Conservation (phyloP, 768 basidiomycete species). For the Boletus pseudo-olivaceus region DNA sequence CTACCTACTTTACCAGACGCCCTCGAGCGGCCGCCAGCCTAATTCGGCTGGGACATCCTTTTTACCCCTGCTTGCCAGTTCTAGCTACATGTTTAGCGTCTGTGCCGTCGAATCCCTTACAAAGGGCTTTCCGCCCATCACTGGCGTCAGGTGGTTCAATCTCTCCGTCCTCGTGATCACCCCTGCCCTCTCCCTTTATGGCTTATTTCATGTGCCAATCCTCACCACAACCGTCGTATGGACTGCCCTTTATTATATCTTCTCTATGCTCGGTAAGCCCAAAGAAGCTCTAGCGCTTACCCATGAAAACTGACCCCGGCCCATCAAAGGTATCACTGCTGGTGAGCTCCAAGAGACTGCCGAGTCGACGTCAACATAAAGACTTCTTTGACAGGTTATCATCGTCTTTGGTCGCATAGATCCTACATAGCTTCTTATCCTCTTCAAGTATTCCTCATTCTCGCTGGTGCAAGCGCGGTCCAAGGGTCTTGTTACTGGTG, state of each 20-base stretch:
- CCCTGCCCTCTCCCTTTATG: conserved; percentile 69
- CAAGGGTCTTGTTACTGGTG: conserved; percentile 89
- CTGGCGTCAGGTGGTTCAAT: conserved; percentile 74
- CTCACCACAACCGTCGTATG: conserved; percentile 56
- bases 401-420: conserved; percentile 83
- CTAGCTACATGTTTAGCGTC: conserved; percentile 9
- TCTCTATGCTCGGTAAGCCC: conserved; percentile 76
- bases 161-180: conserved; percentile 65
- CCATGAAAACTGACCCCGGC: conserved; percentile 26
- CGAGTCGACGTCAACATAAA: not conserved
- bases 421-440: conserved; percentile 72
- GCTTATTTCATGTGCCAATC: conserved; percentile 47
- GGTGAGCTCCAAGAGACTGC: conserved; percentile 25
- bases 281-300: conserved; percentile 1
- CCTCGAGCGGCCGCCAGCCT: conserved; percentile 9
- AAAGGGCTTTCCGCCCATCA: conserved; percentile 43
- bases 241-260: conserved; percentile 69
- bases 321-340: conserved; percentile 47
- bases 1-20: conserved; percentile 14
- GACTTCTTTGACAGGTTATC: conserved; percentile 51
- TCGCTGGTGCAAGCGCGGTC: conserved; percentile 77
- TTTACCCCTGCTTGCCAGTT: not conserved
- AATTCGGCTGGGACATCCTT: not conserved
- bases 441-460: conserved; percentile 65
- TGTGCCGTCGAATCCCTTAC: conserved; percentile 15